Evolutionary conservation across 2,329 filamentous ascomycete species (phyloP).

Genomic region (Tolypocladium nubicola): DNA sequence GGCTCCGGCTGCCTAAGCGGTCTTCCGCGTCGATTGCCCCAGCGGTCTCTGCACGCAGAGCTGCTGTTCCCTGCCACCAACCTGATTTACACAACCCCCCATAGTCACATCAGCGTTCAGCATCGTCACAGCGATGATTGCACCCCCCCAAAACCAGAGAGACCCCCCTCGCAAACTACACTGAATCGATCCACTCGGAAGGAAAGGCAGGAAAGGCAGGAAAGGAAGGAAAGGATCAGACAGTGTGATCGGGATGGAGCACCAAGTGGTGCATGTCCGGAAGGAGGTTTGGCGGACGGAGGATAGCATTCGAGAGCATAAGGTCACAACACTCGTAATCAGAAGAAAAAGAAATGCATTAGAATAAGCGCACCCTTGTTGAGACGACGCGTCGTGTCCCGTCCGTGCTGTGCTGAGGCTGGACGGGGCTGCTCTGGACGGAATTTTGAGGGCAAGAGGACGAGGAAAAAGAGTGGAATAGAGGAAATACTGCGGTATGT

Average conservation of each 20-base stretch:
- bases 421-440: not conserved
- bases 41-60: conserved; percentile 1
- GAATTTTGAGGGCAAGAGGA: not conserved
- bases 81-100: conserved; percentile 4
- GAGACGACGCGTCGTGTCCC: not conserved
- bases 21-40: not conserved
- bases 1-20: conserved; percentile 13
- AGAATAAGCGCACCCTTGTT: not conserved
- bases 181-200: not conserved
- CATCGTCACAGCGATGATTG: conserved; percentile 6
- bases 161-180: not conserved
- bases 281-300: conserved; percentile 4
- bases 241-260: conserved; percentile 1
- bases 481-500: not conserved
- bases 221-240: conserved; percentile 4
- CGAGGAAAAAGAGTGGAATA: not conserved
- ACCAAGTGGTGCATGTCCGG: conserved; percentile 2
- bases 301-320: conserved; percentile 7
- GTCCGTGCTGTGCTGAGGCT: not conserved
- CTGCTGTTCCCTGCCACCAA: not conserved
- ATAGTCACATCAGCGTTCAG: conserved; percentile 10
- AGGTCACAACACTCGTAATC: conserved; percentile 8
- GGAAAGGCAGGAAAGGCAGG: conserved; percentile 1
- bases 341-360: conserved; percentile 3
- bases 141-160: conserved; percentile 2